phyloP scores from a whole-genome alignment of 2,329 filamentous ascomycete genomes.

The Penicillium sp. region DNA sequence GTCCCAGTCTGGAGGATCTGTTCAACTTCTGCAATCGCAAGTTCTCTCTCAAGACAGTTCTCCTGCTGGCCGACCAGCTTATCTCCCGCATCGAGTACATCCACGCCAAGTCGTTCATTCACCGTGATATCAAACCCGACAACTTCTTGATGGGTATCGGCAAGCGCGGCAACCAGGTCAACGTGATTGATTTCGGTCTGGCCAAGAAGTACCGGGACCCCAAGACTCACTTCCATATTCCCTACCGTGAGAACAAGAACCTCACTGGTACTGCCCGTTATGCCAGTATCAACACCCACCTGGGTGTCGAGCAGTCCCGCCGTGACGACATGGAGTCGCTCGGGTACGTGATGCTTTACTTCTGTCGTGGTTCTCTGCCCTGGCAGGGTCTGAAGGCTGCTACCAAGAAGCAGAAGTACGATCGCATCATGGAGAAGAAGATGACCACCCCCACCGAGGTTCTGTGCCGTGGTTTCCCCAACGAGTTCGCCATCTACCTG shows the following conservation, averaged over 20 bases:
- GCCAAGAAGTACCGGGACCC: conserved; percentile 99
- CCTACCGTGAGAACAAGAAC: conserved; percentile 99
- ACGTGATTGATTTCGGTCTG: conserved; percentile 97
- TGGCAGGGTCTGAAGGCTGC: conserved; percentile 99
- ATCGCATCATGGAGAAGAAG: conserved; percentile 99
- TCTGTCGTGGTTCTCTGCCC: conserved; percentile 96
- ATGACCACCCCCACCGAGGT: conserved; percentile 99
- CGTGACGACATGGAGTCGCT: conserved; percentile 99
- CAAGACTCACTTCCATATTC: conserved; percentile 99
- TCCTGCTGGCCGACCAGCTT: conserved; percentile 93
- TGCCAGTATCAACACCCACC: conserved; percentile 96
- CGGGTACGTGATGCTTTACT: conserved; percentile 99
- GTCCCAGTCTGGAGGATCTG: conserved; percentile 91
- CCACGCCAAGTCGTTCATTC: conserved; percentile 98
- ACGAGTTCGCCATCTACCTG: conserved; percentile 98
- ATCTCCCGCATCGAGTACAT: conserved; percentile 99
- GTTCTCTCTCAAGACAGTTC: conserved; percentile 97
- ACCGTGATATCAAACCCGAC: conserved; percentile 99
- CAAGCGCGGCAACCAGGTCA: conserved; percentile 98
- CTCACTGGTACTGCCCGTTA: conserved; percentile 97
- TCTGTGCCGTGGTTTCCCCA: conserved; percentile 97
- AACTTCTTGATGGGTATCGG: conserved; percentile 99
- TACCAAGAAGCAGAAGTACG: conserved; percentile 99
- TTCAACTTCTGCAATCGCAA: conserved; percentile 99
- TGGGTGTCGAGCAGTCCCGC: conserved; percentile 97